phyloP scores from a whole-genome alignment of 768 basidiomycete species.

The Lentinula detonsa region DNA sequence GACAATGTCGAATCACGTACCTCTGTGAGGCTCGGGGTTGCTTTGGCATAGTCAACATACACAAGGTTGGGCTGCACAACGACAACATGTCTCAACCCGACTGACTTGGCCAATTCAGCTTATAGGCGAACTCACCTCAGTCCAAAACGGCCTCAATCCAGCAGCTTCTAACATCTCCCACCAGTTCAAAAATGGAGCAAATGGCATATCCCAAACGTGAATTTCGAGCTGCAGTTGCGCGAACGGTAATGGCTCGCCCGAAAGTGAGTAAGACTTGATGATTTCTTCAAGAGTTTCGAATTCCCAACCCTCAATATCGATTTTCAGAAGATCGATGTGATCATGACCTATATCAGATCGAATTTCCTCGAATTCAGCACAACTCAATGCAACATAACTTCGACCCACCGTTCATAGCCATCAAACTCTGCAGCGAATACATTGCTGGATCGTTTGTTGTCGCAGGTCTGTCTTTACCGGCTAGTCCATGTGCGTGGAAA shows the following conservation, averaged over 20 bases:
- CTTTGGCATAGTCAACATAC: conserved; percentile 51
- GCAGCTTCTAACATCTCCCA: conserved; percentile 65
- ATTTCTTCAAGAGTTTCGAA: conserved; percentile 51
- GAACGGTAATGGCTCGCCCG: conserved; percentile 53
- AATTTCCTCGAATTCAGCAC: not conserved
- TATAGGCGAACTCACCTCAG: conserved; percentile 32
- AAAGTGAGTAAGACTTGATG: conserved; percentile 40
- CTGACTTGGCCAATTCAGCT: not conserved
- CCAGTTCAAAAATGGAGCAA: conserved; percentile 56
- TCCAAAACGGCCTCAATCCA: conserved; percentile 69
- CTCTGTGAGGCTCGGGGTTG: conserved; percentile 42
- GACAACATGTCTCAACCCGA: not conserved
- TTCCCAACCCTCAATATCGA: conserved; percentile 69
- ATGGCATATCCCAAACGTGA: conserved; percentile 44
- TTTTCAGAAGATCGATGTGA: conserved; percentile 66
- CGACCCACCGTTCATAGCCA: conserved; percentile 53
- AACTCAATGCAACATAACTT: not conserved
- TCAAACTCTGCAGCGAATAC: conserved; percentile 60
- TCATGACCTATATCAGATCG: conserved; percentile 37
- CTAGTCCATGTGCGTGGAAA: conserved; percentile 35
- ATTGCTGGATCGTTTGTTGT: conserved; percentile 25
- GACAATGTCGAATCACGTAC: conserved; percentile 18
- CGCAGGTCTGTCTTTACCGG: conserved; percentile 39
- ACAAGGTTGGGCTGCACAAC: conserved; percentile 44
- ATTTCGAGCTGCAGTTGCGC: conserved; percentile 70